Base-by-base conservation (phyloP, 768 basidiomycete species). In the Mycena crocata region DNA sequence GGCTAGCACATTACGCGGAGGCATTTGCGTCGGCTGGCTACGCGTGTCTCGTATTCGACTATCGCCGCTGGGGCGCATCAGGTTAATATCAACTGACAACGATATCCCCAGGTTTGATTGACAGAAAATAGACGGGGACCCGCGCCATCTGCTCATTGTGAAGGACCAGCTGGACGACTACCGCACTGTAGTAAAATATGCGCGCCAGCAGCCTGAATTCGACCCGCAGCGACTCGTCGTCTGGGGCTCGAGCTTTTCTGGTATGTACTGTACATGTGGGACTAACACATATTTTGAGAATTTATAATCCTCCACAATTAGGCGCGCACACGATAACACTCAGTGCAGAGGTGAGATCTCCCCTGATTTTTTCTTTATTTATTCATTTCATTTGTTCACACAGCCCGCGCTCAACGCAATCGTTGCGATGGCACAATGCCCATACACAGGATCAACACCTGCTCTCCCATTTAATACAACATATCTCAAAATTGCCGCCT, bases 91-190 rank as follows among this genome's bases (percentile, higher is more conserved):
- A 1, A 10, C 14, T 21, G 9, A 32, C 6, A 35, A 17, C 49
- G 28, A 4, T 3, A 21, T 4, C 15, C 48, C 23, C 19, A 1
- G 32, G 4, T 19, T 31, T 24, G 3, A 54, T 49, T 59, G 23
- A 35, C 3, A 17, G n/a, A 35, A 49, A 58, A 7, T 39, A 81
- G 79, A 78, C 37, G 80, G 80, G 3, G 71, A 66, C 1, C 81
- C 80, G 15, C 69, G 78, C 6, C 61, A 78, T 39, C 39, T 72
- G 23, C 37, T 80, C 5, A 59, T 71, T 21, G 69, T 80, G n/a
- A 67, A 69, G 1, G 80, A 80, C 31, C 80, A 80, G 57, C 70
- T 79, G 21, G 77, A 81, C 2, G 81, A 82, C 68, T 82, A 81
- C 64, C 68, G 75, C 28, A 76, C 79, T 3, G 79, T 80, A 35